phyloP scores from a whole-genome alignment of 2,329 filamentous ascomycete species.

The Hymenoscyphus repandus region DNA sequence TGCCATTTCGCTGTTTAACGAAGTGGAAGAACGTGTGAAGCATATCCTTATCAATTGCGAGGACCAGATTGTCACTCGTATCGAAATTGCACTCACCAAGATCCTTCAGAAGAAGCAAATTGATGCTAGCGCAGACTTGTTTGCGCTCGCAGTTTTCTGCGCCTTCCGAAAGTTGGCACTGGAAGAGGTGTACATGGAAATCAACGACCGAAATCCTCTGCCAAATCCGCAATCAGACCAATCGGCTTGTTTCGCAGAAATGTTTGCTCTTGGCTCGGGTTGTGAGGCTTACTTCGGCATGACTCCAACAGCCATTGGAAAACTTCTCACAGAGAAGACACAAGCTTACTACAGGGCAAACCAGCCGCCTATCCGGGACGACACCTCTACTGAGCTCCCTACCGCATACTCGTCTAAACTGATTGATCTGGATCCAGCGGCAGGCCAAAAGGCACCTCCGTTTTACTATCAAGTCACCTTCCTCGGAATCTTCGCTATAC shows the following conservation, averaged over 20 bases:
- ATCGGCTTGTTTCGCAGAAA: conserved; percentile 57
- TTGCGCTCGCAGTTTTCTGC: conserved; percentile 53
- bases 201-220: conserved; percentile 55
- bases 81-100: conserved; percentile 8
- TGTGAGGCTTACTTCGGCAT: conserved; percentile 60
- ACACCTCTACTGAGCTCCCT: conserved; percentile 40
- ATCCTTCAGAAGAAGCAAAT: conserved; percentile 21
- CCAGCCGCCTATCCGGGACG: conserved; percentile 44
- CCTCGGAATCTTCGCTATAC: conserved; percentile 56
- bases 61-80: conserved; percentile 3
- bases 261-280: conserved; percentile 57
- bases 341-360: conserved; percentile 40
- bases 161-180: conserved; percentile 50
- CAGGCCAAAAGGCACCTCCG: conserved; percentile 39
- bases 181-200: conserved; percentile 58
- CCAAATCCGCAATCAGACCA: conserved; percentile 58
- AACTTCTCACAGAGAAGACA: conserved; percentile 28
- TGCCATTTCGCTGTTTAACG: conserved; percentile 36
- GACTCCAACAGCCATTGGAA: conserved; percentile 42
- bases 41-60: conserved; percentile 15
- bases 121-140: conserved; percentile 47
- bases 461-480: conserved; percentile 35
- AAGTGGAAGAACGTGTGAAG: conserved; percentile 20
- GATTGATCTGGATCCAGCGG: conserved; percentile 44
- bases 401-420: conserved; percentile 44